Base-by-base conservation (phyloP, 2,329 filamentous ascomycete species). In the Microthyrium microscopicum region DNA sequence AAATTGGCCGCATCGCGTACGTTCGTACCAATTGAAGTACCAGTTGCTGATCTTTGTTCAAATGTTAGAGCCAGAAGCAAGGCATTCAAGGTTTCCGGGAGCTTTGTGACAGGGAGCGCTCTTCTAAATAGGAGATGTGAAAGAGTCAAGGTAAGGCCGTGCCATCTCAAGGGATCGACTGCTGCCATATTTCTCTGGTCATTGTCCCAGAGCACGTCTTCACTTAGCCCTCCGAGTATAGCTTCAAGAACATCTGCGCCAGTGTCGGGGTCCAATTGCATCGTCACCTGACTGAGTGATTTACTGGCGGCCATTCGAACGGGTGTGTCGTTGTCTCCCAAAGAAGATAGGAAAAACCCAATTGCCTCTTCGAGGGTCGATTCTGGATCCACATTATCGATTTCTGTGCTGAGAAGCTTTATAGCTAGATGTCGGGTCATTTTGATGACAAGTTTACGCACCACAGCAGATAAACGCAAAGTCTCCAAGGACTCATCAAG, bases 1-100 rank as follows among this genome's bases (percentile, higher is more conserved):
- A 95, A 98, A 51, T 85, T 94, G 3, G 89, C 83, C 9, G 89
- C 87, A 57, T 98, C 89, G 29, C 89, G 73, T 12, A 98, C 85
- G 44, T 91, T 93, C 2, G 81, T 77, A 2, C 89, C 89, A 8
- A 87, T 64, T 3, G 82, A 85, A 9, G 69, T 73, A n/a, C 89
- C 87, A 3, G 82, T 83, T 1, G 82, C 70, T 29, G 77, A 80
- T 38, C 85, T 70, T 47, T 93, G 83, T 53, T 98, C 85, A 48
- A 95, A 98, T 1, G 74, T 73, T 18, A 95, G 62, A 0, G 83
- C 85, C 7, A 80, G 68, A 1, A 92, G 58, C 12, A 95, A 62
- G 2, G 79, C 75, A 38, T 79, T 73, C 3, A 93, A 62, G 26
- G 92, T 80, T 34, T 77, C 68, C 0, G 74, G 64, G 4, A 95